Base-by-base conservation (phyloP, 257 asterid genomes). In the Sherardia arvensis region DNA sequence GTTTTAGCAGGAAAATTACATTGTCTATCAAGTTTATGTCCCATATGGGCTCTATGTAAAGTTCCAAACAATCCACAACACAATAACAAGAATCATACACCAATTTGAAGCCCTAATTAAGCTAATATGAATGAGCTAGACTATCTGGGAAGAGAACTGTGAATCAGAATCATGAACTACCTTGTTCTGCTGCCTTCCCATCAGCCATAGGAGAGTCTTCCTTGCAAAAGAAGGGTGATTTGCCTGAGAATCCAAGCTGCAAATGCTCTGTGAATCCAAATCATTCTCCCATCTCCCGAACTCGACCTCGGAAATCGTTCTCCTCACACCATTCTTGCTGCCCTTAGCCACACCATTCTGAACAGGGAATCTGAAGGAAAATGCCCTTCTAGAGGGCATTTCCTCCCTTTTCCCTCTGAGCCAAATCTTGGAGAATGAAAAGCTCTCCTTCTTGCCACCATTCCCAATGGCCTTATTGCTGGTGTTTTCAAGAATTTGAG, bases 161-260 rank as follows among this genome's bases (percentile, higher is more conserved):
- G 94, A 71, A 59, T 38, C 47, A 38, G 94, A 71, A 59, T 38
- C 47, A 38, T 88, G 90, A 51, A 83, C 87, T 45, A 83, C 90
- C 79, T 85, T 91, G 73, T 83, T 88, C n/a, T 78, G 92, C 74
- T 78, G 92, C 74, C 77, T 83, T 48, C 96, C 85, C 90, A 82
- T 83, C 12, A 91, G 73, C 98, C 98, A 91, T 14, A 73, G 72
- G n/a, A 91, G 80, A 36, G 92, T 91, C 71, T 86, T 84, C 73
- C 85, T 83, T 0, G 90, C 88, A 82, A 84, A 82, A 33, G 98
- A 86, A 10, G 87, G 68, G 65, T 83, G 77, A 65, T 77, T 66
- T 59, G 80, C 67, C 26, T 77, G 80, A 66, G 79, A 82, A 82
- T 91, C 91, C 81, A 85, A 67, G 79, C 88, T 87, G 33, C 74